Evolutionary conservation across 2,329 filamentous ascomycete species (phyloP).

Genomic region (Trichophyton equinum): DNA sequence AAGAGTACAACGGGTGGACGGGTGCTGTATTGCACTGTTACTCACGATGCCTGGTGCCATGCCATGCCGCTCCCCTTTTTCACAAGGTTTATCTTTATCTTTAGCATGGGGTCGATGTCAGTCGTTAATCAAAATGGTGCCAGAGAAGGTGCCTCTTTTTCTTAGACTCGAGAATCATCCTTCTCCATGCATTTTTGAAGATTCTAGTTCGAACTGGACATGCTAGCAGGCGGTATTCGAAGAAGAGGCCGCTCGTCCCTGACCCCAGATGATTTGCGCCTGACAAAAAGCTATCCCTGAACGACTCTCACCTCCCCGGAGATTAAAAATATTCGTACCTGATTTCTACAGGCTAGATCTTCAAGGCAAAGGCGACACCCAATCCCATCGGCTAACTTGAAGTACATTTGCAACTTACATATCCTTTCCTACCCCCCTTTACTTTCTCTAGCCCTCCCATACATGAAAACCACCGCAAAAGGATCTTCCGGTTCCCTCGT

Average conservation of each 20-base stretch:
- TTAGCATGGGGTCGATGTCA: not conserved
- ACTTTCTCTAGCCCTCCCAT: too few relatives aligned
- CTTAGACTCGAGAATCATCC: not conserved
- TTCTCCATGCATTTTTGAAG: not conserved
- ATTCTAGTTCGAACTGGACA: not conserved
- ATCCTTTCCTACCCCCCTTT: too few relatives aligned
- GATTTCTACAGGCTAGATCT: not conserved
- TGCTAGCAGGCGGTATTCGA: not conserved
- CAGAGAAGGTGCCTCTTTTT: not conserved
- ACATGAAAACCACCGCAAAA: too few relatives aligned
- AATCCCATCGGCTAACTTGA: not conserved
- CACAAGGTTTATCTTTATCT: not conserved
- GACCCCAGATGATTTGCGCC: not conserved
- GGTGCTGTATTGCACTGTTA: not conserved
- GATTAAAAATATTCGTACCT: conserved; percentile 5
- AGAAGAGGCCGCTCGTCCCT: not conserved
- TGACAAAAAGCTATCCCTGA: conserved; percentile 1
- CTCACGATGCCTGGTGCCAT: not conserved
- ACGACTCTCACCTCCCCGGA: not conserved
- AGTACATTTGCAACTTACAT: too few relatives aligned
- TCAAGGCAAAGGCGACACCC: not conserved
- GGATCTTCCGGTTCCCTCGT: not conserved
- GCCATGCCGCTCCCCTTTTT: not conserved
- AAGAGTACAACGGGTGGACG: not conserved
- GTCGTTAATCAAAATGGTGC: not conserved